Evolutionary conservation across 2,329 filamentous ascomycete genomes (phyloP), one percentile per base, ranked within the genome.

Genomic region (Microdochium bolleyi): DNA sequence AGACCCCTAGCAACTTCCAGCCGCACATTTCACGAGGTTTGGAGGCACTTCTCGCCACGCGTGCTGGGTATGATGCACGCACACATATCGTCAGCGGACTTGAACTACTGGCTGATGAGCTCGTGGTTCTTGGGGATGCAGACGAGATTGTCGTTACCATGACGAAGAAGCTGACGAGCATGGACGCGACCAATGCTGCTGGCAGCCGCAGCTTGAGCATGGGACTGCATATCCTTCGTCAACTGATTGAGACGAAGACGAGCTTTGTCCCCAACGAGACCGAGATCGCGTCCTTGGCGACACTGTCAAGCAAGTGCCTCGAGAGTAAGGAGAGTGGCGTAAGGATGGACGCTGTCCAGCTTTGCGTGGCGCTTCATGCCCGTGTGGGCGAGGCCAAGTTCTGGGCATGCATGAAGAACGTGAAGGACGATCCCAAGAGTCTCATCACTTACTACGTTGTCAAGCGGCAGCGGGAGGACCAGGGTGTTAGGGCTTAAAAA

Each of bases 381-480:
- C 69, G 79, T 11, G 74, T 86, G 9, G 82, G 83, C 13, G 82
- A 85, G 52, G 67, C 61, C 10, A 63, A 62, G 27, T 92, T 92
- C 64, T 92, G 88, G 88, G 78, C 77, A 32, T 77, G 78, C 24
- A 74, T 91, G 61, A 80, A 75, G 53, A 77, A 72, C 10, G 76
- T 88, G 30, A 79, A 81, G 62, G 87, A 90, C 58, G 87, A 89
- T 58, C 82, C 87, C 22, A 82, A 89, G 73, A 90, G 85, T 59
- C 67, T 92, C 55, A 84, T 92, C 61, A 91, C 86, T 10, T 92
- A 92, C 65, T 92, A 91, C 67, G 85, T 91, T 62, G 87, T 88
- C 41, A 85, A 85, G 74, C 76, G 77, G 64, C 82, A 86, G 68
- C 72, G 82, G 51, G 83, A 86, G 68, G 57, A 46, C 41, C 41